Evolutionary conservation across 352 stramenopile species (phyloP).

Genomic region (Phytopythium litorale): DNA sequence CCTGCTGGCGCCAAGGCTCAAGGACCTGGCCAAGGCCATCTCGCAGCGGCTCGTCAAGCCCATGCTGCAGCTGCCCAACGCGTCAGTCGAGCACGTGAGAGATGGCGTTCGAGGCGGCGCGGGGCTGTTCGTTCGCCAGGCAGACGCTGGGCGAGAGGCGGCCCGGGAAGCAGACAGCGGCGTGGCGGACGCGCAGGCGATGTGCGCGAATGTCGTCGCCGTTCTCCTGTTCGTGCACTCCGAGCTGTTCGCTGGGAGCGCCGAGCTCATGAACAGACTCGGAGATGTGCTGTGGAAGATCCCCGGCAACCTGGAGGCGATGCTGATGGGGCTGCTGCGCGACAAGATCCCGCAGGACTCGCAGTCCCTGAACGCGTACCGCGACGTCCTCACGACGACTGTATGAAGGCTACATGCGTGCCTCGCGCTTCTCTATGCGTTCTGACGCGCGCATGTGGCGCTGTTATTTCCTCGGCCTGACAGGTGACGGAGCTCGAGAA

Average conservation of each 20-base stretch:
- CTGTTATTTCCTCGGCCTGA: background rate
- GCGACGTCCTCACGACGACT: constrained; percentile 30
- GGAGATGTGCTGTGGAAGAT: constrained; percentile 66
- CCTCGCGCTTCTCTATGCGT: background rate
- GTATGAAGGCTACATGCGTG: constrained; percentile 17
- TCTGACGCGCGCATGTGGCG: background rate
- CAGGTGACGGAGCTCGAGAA: constrained; percentile 53
- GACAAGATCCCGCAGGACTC: constrained; percentile 69
- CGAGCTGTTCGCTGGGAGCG: constrained; percentile 39
- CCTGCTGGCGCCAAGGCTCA: constrained; percentile 34
- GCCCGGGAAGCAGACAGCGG: constrained; percentile 13
- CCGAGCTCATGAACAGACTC: constrained; percentile 47
- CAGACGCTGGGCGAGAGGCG: background rate
- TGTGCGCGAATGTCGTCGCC: constrained; percentile 38
- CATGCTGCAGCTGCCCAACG: constrained; percentile 24
- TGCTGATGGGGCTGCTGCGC: constrained; percentile 57
- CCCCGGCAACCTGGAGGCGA: constrained; percentile 62
- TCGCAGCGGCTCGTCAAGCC: constrained; percentile 49
- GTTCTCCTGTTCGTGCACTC: constrained; percentile 51
- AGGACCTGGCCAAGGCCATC: constrained; percentile 51
- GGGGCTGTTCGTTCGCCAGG: background rate
- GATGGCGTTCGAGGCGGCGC: constrained; percentile 20
- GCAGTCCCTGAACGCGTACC: constrained; percentile 40
- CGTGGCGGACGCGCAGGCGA: constrained; percentile 23
- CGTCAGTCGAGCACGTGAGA: constrained; percentile 14